Percentiles rank a stretch among this genome's conserved stretches.
phyloP scores from a whole-genome alignment of 2,329 filamentous ascomycete genomes.

The Hypoxylon sp. region DNA sequence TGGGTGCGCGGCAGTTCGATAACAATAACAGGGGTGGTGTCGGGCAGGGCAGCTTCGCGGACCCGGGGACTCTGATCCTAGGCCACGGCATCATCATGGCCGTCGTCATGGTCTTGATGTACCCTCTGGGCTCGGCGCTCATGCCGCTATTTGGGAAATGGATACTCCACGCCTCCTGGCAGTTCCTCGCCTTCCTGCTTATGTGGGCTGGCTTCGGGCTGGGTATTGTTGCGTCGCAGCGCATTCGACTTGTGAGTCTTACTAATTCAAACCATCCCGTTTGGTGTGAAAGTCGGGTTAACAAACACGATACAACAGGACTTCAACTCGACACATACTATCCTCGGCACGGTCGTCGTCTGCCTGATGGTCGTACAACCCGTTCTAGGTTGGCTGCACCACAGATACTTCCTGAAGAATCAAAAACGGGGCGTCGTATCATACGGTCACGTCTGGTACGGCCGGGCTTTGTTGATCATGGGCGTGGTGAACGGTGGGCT shows the following conservation, averaged over 20 bases:
- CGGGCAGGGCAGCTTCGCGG: constrained; percentile 31
- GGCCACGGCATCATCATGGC: constrained; percentile 74
- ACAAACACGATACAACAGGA: constrained; percentile 58
- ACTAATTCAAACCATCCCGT: background rate
- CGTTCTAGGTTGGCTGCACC: constrained; percentile 70
- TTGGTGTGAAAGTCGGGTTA: constrained; percentile 2
- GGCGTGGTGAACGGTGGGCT: constrained; percentile 76
- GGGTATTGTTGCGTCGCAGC: constrained; percentile 64
- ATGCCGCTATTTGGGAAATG: constrained; percentile 73
- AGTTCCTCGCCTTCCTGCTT: constrained; percentile 67
- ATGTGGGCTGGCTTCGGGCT: constrained; percentile 72
- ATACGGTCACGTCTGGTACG: constrained; percentile 74
- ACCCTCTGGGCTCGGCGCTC: constrained; percentile 72
- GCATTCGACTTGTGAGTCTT: constrained; percentile 50
- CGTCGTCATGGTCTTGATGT: constrained; percentile 70
- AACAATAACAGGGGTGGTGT: constrained; percentile 38
- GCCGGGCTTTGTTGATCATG: constrained; percentile 69
- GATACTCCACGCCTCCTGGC: constrained; percentile 71
- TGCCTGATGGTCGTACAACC: constrained; percentile 71
- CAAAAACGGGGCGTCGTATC: constrained; percentile 66
- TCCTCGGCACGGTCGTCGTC: constrained; percentile 70
- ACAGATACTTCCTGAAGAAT: constrained; percentile 66
- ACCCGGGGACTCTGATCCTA: constrained; percentile 50
- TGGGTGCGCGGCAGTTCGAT: constrained; percentile 38
- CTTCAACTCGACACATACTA: constrained; percentile 67